These are phyloP conservation scores for Parafenestella ontariensis DNA, from an alignment of 2,329 filamentous ascomycete species.

Conservation along the genomic window DNA sequence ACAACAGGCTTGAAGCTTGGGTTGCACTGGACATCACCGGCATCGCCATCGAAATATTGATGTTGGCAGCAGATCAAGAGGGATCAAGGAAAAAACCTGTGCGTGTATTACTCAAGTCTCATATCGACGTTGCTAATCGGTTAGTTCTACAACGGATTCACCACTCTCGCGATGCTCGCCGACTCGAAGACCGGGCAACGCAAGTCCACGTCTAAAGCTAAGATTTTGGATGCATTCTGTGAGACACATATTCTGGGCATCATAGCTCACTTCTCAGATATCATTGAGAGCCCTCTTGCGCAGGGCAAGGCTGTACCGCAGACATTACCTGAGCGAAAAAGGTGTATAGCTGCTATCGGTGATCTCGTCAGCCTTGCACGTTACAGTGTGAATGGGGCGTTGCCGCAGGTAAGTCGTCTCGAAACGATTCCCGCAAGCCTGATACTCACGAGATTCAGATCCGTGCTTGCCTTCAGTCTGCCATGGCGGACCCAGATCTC, in stretches of 20 bases:
- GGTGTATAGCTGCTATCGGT: slow-evolving; percentile 82
- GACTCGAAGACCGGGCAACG: slow-evolving; percentile 57
- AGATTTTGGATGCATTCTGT: slow-evolving; percentile 75
- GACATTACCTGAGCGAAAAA: slow-evolving; percentile 71
- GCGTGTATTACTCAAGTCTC: slow-evolving; percentile 38
- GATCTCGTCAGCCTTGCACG: slow-evolving; percentile 84
- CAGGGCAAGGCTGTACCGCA: slow-evolving; percentile 54
- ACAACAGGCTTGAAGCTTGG: slow-evolving; percentile 69
- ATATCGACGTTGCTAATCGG: slow-evolving; percentile 2
- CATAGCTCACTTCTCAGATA: slow-evolving; percentile 80
- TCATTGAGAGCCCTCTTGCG: slow-evolving; percentile 71
- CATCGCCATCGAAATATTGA: slow-evolving; percentile 82
- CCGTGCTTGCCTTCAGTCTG: slow-evolving; percentile 88
- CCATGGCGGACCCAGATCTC: slow-evolving; percentile 76
- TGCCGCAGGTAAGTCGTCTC: slow-evolving; percentile 75
- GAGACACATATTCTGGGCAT: slow-evolving; percentile 85
- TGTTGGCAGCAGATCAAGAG: slow-evolving; percentile 74
- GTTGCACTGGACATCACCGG: slow-evolving; percentile 77
- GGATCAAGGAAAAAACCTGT: slow-evolving; percentile 63
- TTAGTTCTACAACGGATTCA: slow-evolving; percentile 58
- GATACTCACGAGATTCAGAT: slow-evolving; percentile 66
- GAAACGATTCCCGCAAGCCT: not conserved
- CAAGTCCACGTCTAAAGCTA: slow-evolving; percentile 57
- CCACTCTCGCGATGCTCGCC: slow-evolving; percentile 53
- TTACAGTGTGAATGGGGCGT: slow-evolving; percentile 74